Evolutionary conservation across 1,284 basidiomycete genomes (phyloP).

Genomic region (Tranzscheliella williamsii): DNA sequence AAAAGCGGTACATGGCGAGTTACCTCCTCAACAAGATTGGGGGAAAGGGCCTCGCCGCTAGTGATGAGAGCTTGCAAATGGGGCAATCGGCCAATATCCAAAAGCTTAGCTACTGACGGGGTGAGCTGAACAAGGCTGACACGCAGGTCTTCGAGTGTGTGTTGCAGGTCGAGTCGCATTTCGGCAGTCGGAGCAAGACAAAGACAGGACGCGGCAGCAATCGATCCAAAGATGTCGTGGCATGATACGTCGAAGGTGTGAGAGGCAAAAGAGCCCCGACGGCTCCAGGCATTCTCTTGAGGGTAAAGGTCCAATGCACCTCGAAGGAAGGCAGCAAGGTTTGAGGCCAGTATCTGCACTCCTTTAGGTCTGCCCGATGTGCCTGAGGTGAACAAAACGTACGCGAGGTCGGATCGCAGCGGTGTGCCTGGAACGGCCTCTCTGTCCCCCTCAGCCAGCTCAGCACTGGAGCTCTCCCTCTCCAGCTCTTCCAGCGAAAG

Average conservation of each 20-base stretch:
- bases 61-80: neutral
- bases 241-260: constrained; percentile 1
- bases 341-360: neutral
- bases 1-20: constrained; percentile 1
- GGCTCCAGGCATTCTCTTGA: neutral
- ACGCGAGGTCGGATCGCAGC: neutral
- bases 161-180: constrained; percentile 1
- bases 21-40: neutral
- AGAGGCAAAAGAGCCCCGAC: constrained; percentile 1
- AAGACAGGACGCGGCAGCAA: constrained; percentile 1
- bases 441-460: neutral
- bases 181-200: neutral
- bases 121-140: constrained; percentile 1
- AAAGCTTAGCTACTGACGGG: constrained; percentile 1
- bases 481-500: neutral
- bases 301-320: neutral
- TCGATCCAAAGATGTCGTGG: constrained; percentile 3
- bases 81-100: neutral
- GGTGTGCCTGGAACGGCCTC: neutral
- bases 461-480: neutral
- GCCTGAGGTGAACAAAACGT: neutral
- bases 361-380: neutral
- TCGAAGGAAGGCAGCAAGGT: neutral
- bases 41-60: neutral
- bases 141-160: neutral